Evolutionary conservation across 2,329 filamentous ascomycete species (phyloP).

Genomic region (Cryphonectria parasitica): DNA sequence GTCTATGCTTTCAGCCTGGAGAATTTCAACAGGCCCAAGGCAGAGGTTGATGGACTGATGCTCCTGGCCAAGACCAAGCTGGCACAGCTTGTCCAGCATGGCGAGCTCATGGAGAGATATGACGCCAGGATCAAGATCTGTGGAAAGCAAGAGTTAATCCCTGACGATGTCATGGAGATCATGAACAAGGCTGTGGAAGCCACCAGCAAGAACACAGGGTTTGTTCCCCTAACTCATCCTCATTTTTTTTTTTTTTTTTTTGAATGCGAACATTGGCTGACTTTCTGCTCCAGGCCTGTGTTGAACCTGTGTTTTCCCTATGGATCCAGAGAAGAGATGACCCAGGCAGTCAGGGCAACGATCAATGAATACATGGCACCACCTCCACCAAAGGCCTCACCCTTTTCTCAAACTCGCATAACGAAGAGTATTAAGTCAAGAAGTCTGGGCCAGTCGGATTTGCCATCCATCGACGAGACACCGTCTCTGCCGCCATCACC

Average conservation of each 20-base stretch:
- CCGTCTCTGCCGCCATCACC: slow-evolving; percentile 49
- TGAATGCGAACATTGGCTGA: slow-evolving; percentile 24
- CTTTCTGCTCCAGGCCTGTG: slow-evolving; percentile 46
- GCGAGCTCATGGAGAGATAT: slow-evolving; percentile 89
- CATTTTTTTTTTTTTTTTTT: neutral
- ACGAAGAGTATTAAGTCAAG: slow-evolving; percentile 80
- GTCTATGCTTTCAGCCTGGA: slow-evolving; percentile 99
- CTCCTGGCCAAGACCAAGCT: slow-evolving; percentile 96
- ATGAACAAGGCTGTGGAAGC: slow-evolving; percentile 84
- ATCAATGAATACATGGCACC: slow-evolving; percentile 85
- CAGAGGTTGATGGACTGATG: slow-evolving; percentile 97
- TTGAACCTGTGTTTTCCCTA: slow-evolving; percentile 98
- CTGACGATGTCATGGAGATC: slow-evolving; percentile 84
- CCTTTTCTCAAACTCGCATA: slow-evolving; percentile 88
- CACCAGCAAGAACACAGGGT: slow-evolving; percentile 86
- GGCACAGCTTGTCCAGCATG: slow-evolving; percentile 87
- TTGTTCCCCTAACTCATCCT: slow-evolving; percentile 33
- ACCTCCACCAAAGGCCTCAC: slow-evolving; percentile 64
- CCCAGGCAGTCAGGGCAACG: slow-evolving; percentile 82
- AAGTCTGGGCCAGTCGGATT: slow-evolving; percentile 54
- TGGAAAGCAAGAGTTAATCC: slow-evolving; percentile 81
- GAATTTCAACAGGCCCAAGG: slow-evolving; percentile 96
- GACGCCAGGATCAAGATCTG: slow-evolving; percentile 85
- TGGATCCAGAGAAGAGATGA: slow-evolving; percentile 94
- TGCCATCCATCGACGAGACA: slow-evolving; percentile 55